Percentiles rank a stretch among this genome's conserved stretches.
phyloP scores from a whole-genome alignment of 306 rosid species.

The Morella rubra region DNA sequence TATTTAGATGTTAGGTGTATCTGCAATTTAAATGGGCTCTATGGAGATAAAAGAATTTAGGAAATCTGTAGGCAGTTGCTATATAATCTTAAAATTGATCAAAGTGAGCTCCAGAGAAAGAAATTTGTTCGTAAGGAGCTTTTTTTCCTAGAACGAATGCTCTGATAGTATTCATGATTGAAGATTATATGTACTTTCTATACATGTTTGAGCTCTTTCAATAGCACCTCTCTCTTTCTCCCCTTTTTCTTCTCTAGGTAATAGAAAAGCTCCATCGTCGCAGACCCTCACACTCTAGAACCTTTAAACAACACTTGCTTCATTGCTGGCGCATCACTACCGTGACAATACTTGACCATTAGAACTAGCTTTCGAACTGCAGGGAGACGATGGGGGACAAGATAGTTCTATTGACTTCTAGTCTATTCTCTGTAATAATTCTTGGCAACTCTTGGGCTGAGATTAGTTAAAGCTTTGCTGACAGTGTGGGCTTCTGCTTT shows the following conservation, averaged over 20 bases:
- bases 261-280: neutral
- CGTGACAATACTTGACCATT: neutral
- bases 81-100: neutral
- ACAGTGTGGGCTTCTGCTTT: neutral
- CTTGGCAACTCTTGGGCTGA: too few relatives aligned
- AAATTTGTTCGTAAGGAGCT: neutral
- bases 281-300: neutral
- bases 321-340: neutral
- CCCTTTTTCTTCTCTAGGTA: neutral
- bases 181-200: neutral
- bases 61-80: neutral
- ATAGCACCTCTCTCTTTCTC: neutral
- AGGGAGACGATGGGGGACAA: neutral
- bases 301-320: neutral
- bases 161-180: slow-evolving; percentile 1
- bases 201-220: neutral
- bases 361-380: neutral
- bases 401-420: neutral
- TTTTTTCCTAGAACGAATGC: neutral
- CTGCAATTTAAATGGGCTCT: neutral
- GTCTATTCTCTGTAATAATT: neutral
- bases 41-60: neutral
- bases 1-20: neutral
- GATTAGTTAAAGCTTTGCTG: too few relatives aligned
- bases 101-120: neutral